A percentile compares a stretch with the other conserved stretches of the same genome.
Conservation (phyloP, 306 rosid genomes). For the Oxytropis ochrocephala region DNA sequence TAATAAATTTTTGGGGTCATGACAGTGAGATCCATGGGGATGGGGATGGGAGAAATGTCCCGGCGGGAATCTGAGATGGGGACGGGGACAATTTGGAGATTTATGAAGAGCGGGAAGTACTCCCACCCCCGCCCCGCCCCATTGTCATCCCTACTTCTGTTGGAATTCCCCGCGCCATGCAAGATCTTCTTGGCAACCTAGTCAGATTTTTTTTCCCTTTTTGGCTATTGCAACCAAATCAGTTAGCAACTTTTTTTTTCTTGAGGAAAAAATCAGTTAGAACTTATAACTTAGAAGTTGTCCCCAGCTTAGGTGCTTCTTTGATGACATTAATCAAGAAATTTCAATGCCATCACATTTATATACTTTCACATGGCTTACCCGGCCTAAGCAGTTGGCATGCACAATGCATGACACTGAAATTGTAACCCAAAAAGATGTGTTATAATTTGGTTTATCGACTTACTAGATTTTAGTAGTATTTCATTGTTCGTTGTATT, state of each 20-base stretch:
- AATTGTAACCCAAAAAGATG: neutral
- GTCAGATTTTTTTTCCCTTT: neutral
- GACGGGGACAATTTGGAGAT: no score
- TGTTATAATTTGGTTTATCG: neutral
- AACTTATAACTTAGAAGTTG: neutral
- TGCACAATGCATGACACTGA: neutral
- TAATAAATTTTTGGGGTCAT: no score
- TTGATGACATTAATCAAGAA: constrained; percentile 9
- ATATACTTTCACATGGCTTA: constrained; percentile 18
- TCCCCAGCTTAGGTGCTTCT: neutral
- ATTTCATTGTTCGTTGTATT: no score
- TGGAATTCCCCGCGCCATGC: neutral
- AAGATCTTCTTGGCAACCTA: constrained; percentile 1
- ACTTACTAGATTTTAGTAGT: neutral
- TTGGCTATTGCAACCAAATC: constrained; percentile 5
- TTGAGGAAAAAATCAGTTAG: neutral
- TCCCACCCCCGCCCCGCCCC: no score
- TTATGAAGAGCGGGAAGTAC: no score
- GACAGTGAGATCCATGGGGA: no score
- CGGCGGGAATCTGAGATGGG: no score
- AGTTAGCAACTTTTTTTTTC: neutral
- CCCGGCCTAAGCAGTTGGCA: constrained; percentile 10
- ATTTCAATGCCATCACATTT: neutral
- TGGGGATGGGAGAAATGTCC: no score
- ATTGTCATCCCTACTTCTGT: no score